Base-by-base conservation (phyloP, 2,329 filamentous ascomycete genomes). In the Apiospora aurea region DNA sequence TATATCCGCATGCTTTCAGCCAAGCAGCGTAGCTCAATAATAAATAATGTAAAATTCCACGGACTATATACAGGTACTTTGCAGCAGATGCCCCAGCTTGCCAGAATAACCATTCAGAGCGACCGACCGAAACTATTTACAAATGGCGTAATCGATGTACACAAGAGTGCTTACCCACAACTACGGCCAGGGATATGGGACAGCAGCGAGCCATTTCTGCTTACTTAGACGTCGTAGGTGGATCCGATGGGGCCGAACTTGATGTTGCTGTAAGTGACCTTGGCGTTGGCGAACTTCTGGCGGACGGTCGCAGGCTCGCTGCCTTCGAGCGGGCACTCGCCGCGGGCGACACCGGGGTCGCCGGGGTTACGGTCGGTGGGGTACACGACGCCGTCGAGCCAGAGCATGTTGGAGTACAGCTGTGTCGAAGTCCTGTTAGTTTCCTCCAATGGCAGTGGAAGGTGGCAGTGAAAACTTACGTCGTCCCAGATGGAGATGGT, bases 401-500 rank as follows among this genome's bases (percentile, higher is more conserved):
- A 92, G 74, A 90, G 85, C 88, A 92, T 92, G 81, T 89, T 86
- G 75, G 87, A 83, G 67, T 85, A 82, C 71, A 75, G 75, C 75
- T 78, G 38, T 53, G 2, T 38, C 16, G 3, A 14, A n/a, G 64
- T 29, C 41, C 26, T 67, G 51, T 72, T 41, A 71, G 70, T 21
- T 4, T 29, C n/a, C 47, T 38, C n/a, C 7, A n/a, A 43, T 43
- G 0, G 41, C 10, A 43, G 7, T 43, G 10, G 41, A 43, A 8
- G 8, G 11, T 14, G 46, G 38, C 21, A 24, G 21, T 29, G 47
- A n/a, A 26, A 71, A 38, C 75, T 73, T 70, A 73, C 75, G 80
- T 91, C 89, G 75, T 90, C 88, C 87, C 87, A 88, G 73, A 88
- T 80, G n/a, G 82, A 85, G 83, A 91, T 84, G 74, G 90, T 87